A percentile compares a stretch with the other conserved stretches of the same genome.
phyloP scores from a whole-genome alignment of 2,329 filamentous ascomycete genomes.

The Aspergillus calidoustus region DNA sequence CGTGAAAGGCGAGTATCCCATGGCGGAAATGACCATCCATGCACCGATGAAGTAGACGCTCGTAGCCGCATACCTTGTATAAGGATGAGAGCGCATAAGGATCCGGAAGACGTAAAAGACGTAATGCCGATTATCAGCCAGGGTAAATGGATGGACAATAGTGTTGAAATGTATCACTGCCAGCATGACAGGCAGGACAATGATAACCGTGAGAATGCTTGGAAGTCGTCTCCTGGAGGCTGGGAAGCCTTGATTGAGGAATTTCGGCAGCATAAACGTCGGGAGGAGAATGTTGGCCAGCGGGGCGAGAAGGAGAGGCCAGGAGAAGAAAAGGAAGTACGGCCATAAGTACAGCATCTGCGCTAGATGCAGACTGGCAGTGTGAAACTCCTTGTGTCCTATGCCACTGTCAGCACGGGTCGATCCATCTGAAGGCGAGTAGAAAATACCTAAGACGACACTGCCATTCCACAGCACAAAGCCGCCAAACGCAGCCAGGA shows the following conservation, averaged over 20 bases:
- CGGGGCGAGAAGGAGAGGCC: constrained; percentile 70
- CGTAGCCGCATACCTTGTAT: constrained; percentile 69
- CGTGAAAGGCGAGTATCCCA: constrained; percentile 53
- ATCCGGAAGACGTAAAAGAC: constrained; percentile 95
- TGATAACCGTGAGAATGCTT: constrained; percentile 39
- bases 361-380: constrained; percentile 83
- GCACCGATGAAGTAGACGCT: constrained; percentile 72
- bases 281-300: constrained; percentile 49
- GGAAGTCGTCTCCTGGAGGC: constrained; percentile 44
- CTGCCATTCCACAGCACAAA: constrained; percentile 89
- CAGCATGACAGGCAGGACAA: constrained; percentile 49
- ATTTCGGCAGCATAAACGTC: constrained; percentile 36
- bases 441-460: constrained; percentile 76
- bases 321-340: constrained; percentile 86
- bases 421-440: background rate
- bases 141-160: constrained; percentile 90
- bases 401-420: constrained; percentile 5
- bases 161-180: constrained; percentile 78
- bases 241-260: constrained; percentile 39
- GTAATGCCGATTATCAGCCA: constrained; percentile 96
- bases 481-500: constrained; percentile 69
- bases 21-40: constrained; percentile 68
- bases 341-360: constrained; percentile 98
- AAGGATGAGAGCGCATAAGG: constrained; percentile 69
- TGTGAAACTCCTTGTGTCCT: constrained; percentile 94